Base-by-base conservation (phyloP, 2,329 filamentous ascomycete species). In the Alternaria arbusti region DNA sequence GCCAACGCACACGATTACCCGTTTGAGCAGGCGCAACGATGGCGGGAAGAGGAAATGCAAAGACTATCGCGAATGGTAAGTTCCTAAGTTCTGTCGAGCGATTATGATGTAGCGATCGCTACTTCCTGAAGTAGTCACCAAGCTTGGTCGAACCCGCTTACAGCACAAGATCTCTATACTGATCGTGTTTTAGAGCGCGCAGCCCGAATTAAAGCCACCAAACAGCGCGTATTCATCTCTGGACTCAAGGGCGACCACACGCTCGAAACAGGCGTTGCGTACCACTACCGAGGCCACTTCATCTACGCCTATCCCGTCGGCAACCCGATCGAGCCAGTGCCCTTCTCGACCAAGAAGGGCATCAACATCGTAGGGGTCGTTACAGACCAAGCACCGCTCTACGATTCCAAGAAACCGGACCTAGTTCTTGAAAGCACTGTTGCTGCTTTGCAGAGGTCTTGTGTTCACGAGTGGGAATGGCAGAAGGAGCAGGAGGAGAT, bases 241-340 rank as follows among this genome's bases (percentile, higher is more conserved):
- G 74, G 74, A 0, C 47, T 78, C 1, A 22, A 30, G 7, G 74
- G 72, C 12, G 25, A 57, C 1, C 74, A 76, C 23, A 55, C 70
- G 0, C 65, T 77, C 10, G 61, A 72, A 15, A 57, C 47, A 0
- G 75, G 72, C 1, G 57, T 77, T 11, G 74, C 74, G 3, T 78
- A 77, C 60, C 72, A 68, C 52, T 75, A 74, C 55, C 74, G 76
- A 10, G 75, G 76, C 3, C 75, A 77, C 50, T 72, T 71, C 50
- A 28, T 78, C 12, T 78, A 77, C 51, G 65, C 66, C 1, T 65
- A 23, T 11, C 66, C 63, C 0, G 52, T 40, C 0, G 60, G 66
- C 5, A 71, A 65, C 13, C 67, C 75, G 0, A 62, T 78, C 22
- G 66, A 74, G 46, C 74, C 73, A 0, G 30, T 72, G 3, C 62